Conservation (phyloP, 148 eudicot species). For the Rhododendron simsii region DNA sequence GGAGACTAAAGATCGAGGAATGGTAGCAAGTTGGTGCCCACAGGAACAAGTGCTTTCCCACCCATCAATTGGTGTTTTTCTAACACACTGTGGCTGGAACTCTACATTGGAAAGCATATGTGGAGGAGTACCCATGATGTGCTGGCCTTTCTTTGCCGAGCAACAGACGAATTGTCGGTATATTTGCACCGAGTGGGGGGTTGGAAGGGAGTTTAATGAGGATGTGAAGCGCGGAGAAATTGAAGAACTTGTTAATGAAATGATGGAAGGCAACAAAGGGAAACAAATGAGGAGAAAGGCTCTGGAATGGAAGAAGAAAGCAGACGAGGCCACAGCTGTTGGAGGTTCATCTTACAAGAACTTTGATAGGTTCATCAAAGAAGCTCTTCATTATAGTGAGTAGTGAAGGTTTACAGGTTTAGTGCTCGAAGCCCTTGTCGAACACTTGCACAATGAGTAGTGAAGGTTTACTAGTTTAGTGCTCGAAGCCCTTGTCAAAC, state of each 20-base stretch:
- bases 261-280: not conserved
- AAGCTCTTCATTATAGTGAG: not conserved
- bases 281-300: constrained; percentile 1
- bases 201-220: not conserved
- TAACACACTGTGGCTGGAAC: constrained; percentile 1
- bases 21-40: not conserved
- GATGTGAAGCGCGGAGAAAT: not conserved
- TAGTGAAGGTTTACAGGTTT: not conserved
- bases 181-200: not conserved
- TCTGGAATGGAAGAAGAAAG: constrained; percentile 1
- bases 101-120: not conserved
- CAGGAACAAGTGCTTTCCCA: not conserved
- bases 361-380: not conserved
- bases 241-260: not conserved
- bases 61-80: not conserved
- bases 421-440: not conserved
- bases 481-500: not conserved
- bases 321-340: not conserved
- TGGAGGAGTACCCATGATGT: not conserved
- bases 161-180: not conserved
- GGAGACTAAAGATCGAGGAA: not conserved
- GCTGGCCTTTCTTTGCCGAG: constrained; percentile 6
- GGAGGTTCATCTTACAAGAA: not conserved
- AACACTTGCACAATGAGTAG: not conserved
- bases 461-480: not conserved